Evolutionary conservation across 169 alveolate genomes (phyloP).

Genomic region (Cryptosporidium viatorum): DNA sequence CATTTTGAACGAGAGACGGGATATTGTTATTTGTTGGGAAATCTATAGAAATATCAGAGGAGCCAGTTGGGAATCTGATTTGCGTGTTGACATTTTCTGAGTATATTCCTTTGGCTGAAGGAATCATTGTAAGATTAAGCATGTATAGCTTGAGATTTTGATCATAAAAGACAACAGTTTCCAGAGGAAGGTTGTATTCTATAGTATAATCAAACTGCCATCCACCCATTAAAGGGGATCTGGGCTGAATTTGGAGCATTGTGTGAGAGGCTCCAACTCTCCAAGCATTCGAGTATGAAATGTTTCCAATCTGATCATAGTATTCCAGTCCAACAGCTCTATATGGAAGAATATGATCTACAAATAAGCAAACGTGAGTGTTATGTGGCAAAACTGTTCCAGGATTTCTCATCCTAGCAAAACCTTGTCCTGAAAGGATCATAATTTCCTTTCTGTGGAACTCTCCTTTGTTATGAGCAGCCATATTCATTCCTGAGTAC

Average conservation of each 20-base stretch:
- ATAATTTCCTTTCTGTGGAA: constrained; percentile 88
- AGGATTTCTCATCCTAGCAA: constrained; percentile 77
- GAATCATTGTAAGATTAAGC: constrained; percentile 55
- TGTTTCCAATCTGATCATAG: constrained; percentile 90
- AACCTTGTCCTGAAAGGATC: constrained; percentile 69
- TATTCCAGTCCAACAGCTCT: constrained; percentile 88
- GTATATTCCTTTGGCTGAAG: constrained; percentile 67
- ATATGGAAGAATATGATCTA: constrained; percentile 84
- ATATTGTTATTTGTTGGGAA: constrained; percentile 35
- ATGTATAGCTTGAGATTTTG: constrained; percentile 16
- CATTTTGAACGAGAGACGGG: constrained; percentile 6
- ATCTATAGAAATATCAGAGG: constrained; percentile 18
- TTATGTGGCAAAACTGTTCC: constrained; percentile 78
- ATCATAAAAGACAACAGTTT: constrained; percentile 39
- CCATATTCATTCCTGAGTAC: constrained; percentile 84
- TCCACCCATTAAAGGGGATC: constrained; percentile 91
- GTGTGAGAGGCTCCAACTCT: constrained; percentile 79
- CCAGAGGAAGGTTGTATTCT: constrained; percentile 88
- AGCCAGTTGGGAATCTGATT: constrained; percentile 57
- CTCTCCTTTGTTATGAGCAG: constrained; percentile 88
- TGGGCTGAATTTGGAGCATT: constrained; percentile 81
- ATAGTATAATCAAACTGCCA: constrained; percentile 88
- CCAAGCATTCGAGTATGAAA: constrained; percentile 87
- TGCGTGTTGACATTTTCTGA: constrained; percentile 56
- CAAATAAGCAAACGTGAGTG: constrained; percentile 79